Conservation (phyloP, 1,284 basidiomycete species). For the Puccinia triticina region DNA sequence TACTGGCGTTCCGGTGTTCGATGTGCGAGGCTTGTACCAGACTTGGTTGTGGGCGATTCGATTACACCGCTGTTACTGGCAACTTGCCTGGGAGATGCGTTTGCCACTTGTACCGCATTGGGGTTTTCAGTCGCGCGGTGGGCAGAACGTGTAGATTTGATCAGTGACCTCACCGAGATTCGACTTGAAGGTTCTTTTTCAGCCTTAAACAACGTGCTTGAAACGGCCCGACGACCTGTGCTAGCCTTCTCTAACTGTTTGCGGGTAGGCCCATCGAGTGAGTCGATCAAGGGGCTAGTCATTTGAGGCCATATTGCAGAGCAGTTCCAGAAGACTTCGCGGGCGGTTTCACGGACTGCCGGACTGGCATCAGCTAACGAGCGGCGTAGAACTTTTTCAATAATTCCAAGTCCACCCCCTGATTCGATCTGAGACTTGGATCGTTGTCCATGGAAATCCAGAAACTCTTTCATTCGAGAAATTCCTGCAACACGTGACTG, state of each 20-base stretch:
- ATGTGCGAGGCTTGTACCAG: constrained; percentile 2
- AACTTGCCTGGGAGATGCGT: constrained; percentile 42
- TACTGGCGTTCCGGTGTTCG: constrained; percentile 1
- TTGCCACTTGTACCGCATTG: background rate
- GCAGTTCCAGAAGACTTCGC: constrained; percentile 80
- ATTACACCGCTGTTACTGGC: background rate
- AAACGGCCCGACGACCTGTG: constrained; percentile 68
- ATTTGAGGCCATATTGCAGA: constrained; percentile 74
- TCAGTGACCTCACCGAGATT: constrained; percentile 43
- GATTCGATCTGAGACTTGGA: constrained; percentile 58
- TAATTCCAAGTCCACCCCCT: constrained; percentile 68
- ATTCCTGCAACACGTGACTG: constrained; percentile 73
- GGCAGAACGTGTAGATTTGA: constrained; percentile 42
- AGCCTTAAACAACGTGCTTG: constrained; percentile 59
- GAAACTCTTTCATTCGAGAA: constrained; percentile 58
- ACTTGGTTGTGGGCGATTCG: constrained; percentile 3
- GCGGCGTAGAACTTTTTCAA: constrained; percentile 75
- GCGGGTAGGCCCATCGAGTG: constrained; percentile 71
- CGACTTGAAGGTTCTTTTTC: constrained; percentile 39
- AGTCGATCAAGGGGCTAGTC: constrained; percentile 69
- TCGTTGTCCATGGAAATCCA: constrained; percentile 57
- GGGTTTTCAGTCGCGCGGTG: constrained; percentile 7
- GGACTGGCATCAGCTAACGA: constrained; percentile 78
- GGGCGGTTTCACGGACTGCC: constrained; percentile 73
- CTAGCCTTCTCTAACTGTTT: constrained; percentile 81